Base-by-base conservation (phyloP, 225 moss, liverwort and hornwort genomes). In the Marchantia polymorpha region DNA sequence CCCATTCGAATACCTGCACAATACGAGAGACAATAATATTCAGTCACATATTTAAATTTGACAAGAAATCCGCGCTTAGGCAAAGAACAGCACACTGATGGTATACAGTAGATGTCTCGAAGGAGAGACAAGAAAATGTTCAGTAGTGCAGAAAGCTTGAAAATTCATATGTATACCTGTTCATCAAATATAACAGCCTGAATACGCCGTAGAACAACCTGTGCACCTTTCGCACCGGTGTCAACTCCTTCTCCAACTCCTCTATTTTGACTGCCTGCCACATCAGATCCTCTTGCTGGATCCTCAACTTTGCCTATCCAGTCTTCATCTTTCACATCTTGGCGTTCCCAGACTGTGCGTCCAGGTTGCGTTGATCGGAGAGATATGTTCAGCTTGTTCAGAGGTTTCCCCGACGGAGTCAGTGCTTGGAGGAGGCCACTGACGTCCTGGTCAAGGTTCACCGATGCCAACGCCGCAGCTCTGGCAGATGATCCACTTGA, bases 1-100 rank as follows among this genome's bases (percentile, higher is more conserved):
- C 90, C 93, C 97, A 99, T 74, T 95, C 94, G 73, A 99, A 99
- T 69, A 99, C 97, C 96, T 97, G 88, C 84, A 74, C 76, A 64
- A 29, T 20, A 58, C 13, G 58, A 58, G 49, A 19, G 2, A 10
- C 19, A 69, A 15, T 12, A 65, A 3, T 27, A 11, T 12, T 29
- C 29, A 13, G 65, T 8, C 7, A 27, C 27, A 25, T 12, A 10
- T 65, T 65, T 29, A 14, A 2, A 27, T 12, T 27, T 29, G 25
- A 27, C 27, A 13, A 39, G 5, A 39, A 2, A 39, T 39, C 39
- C 39, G 39, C 39, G 39, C 39, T 39, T 39, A 5, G 39, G 3
- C 39, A 39, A 39, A 39, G 39, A 5, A 39, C 39, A 39, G 2
- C 39, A 39, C 2, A 39, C 39, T 39, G 39, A 39, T 39, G 39